Conservation (phyloP, 1,139 yeast species). For the Blastobotrys serpentis region DNA sequence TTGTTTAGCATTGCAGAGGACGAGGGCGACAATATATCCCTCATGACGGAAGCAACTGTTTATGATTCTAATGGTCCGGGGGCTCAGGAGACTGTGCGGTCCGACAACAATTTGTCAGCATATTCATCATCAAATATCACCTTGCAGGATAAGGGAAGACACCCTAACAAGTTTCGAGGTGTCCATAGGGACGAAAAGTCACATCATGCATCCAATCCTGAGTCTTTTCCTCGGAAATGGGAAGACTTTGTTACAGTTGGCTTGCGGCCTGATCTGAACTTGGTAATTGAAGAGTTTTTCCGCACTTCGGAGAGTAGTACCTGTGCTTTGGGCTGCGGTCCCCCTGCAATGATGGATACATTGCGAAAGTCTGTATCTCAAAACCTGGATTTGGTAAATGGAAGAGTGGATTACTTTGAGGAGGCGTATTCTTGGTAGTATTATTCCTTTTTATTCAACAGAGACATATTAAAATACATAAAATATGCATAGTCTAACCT, state of each 20-base stretch:
- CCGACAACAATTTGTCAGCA: neutral
- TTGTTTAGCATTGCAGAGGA: conserved; percentile 4
- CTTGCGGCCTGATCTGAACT: conserved; percentile 30
- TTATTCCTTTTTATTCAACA: too few relatives aligned
- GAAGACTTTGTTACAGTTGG: conserved; percentile 22
- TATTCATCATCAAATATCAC: conserved; percentile 10
- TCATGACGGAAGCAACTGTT: neutral
- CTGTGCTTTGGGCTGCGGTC: conserved; percentile 42
- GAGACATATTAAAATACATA: too few relatives aligned
- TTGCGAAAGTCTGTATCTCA: conserved; percentile 32
- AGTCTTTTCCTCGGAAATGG: too few relatives aligned
- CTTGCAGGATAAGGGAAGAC: neutral
- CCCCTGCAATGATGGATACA: conserved; percentile 40
- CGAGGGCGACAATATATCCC: neutral
- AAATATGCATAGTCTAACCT: too few relatives aligned
- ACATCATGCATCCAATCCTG: too few relatives aligned
- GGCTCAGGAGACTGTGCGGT: conserved; percentile 2
- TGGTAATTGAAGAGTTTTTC: conserved; percentile 29
- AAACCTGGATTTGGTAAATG: conserved; percentile 34
- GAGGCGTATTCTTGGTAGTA: conserved; percentile 41
- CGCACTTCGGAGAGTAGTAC: conserved; percentile 33
- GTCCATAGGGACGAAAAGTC: conserved; percentile 4
- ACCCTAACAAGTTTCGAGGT: neutral
- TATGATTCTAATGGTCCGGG: conserved; percentile 7
- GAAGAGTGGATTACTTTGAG: conserved; percentile 40